Evolutionary conservation across 2,329 filamentous ascomycete species (phyloP).

Genomic region (Diaporthe citrichinensis): DNA sequence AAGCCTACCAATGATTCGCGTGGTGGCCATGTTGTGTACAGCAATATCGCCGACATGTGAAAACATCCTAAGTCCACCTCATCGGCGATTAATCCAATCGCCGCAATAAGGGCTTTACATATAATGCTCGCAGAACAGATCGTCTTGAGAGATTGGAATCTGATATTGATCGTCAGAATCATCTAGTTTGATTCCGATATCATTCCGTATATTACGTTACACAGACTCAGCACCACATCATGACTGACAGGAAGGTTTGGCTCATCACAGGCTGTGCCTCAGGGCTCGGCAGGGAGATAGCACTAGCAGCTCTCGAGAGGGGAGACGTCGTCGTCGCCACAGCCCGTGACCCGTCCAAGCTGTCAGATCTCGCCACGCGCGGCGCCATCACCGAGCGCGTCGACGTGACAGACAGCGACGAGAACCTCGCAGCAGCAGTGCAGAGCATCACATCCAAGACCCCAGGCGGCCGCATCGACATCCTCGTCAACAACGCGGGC

Average conservation of each 20-base stretch:
- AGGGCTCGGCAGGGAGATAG: constrained; percentile 10
- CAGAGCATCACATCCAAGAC: constrained; percentile 61
- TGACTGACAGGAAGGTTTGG: constrained; percentile 1
- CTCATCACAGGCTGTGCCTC: constrained; percentile 24
- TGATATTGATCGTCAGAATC: background rate
- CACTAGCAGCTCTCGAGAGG: background rate
- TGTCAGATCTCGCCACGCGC: constrained; percentile 59
- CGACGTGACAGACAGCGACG: constrained; percentile 64
- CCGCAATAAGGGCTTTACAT: background rate
- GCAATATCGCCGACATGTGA: constrained; percentile 10
- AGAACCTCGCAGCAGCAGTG: constrained; percentile 64
- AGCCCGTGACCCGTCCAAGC: constrained; percentile 64
- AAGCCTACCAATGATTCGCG: background rate
- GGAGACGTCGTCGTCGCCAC: constrained; percentile 65
- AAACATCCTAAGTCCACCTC: background rate
- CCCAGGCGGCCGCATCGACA: constrained; percentile 67
- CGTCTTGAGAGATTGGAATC: background rate
- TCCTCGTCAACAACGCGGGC: constrained; percentile 73
- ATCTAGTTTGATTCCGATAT: background rate
- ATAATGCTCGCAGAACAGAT: background rate
- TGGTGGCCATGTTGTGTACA: background rate
- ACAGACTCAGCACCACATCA: background rate
- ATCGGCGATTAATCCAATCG: constrained; percentile 14
- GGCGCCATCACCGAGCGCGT: constrained; percentile 63
- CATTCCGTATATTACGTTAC: background rate